Base-by-base conservation (phyloP, 169 alveolate genomes). In the Blepharisma undulans region DNA sequence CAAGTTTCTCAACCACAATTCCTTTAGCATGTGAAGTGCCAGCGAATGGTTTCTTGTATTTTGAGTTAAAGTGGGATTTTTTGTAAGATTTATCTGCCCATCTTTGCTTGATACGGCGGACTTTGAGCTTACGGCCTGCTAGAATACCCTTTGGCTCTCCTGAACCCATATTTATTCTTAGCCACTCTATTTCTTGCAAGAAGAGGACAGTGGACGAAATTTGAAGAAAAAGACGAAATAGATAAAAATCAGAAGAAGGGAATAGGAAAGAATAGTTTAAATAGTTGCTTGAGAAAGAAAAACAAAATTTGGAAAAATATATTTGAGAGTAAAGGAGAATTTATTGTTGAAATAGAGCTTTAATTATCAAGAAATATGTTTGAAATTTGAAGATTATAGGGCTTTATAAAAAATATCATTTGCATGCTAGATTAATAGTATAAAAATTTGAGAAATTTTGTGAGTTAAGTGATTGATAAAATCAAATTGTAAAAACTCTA, bases 1-100 rank as follows among this genome's bases (percentile, higher is more conserved):
- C 99, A 77, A 99, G 97, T 95, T 98, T 98, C 96, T 99, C 99
- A 48, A 99, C 99, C 85, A 99, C 99, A 72, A 99, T 98, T 80
- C 99, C 99, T 93, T 99, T 99, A 34, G 99, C 99, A 94, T 98
- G 99, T 80, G 99, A 98, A 86, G 99, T 98, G 86, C 99, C 99
- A 94, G 98, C 98, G 96, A 99, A 99, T 32, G 99, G 99, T 93
- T 99, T 98, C 96, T 98, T 99, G 99, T 99, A 99, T 87, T 98
- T 93, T 32, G 99, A 97, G 74, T 99, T 99, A 61, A 98, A 95
- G 94, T 98, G 97, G 34, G 99, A 98, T 96, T 98, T 99, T 96
- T 98, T 99, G 98, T 98, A 99, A 88, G 97, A 98, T 94, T 98
- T 98, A 94, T 99, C 99, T 33, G 99, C 99, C 99, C 99, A 99